Conservation (phyloP, 768 basidiomycete species). For the Xanthoconium purpureum region DNA sequence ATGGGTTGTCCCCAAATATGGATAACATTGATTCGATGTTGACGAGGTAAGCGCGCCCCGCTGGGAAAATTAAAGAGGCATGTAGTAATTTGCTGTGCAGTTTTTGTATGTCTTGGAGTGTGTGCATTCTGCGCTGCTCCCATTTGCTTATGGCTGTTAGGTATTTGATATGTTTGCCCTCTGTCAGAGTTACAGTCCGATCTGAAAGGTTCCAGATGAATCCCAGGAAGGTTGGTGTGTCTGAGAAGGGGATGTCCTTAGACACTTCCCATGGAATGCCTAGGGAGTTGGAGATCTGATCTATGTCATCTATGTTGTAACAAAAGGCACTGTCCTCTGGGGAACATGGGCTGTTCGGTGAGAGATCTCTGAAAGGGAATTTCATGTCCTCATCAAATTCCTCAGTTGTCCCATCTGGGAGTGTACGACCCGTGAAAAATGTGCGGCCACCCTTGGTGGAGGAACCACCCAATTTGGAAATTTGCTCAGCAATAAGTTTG, state of each 20-base stretch:
- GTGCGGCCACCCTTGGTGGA: neutral
- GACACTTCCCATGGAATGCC: too few species aligned
- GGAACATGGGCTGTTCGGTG: too few species aligned
- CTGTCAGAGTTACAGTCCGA: neutral
- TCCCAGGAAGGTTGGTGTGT: too few species aligned
- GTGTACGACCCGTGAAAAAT: neutral
- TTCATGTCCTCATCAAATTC: too few species aligned
- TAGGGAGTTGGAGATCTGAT: too few species aligned
- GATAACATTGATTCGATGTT: conserved; percentile 34
- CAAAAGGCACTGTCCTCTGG: too few species aligned
- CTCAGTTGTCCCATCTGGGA: too few species aligned
- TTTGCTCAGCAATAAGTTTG: neutral
- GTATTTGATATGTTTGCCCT: neutral
- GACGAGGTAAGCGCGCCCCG: conserved; percentile 17
- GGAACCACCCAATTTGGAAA: neutral
- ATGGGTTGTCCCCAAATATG: conserved; percentile 17
- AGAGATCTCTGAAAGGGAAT: too few species aligned
- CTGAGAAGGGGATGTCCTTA: too few species aligned
- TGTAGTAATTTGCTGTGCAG: conserved; percentile 18
- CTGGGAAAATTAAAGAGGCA: conserved; percentile 27
- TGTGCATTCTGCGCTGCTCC: neutral
- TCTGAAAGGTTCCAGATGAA: too few species aligned
- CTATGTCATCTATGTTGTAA: too few species aligned
- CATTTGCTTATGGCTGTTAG: neutral
- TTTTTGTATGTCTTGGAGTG: neutral